Conservation (phyloP, 352 stramenopile genomes). For the Globisporangium nodosum region DNA sequence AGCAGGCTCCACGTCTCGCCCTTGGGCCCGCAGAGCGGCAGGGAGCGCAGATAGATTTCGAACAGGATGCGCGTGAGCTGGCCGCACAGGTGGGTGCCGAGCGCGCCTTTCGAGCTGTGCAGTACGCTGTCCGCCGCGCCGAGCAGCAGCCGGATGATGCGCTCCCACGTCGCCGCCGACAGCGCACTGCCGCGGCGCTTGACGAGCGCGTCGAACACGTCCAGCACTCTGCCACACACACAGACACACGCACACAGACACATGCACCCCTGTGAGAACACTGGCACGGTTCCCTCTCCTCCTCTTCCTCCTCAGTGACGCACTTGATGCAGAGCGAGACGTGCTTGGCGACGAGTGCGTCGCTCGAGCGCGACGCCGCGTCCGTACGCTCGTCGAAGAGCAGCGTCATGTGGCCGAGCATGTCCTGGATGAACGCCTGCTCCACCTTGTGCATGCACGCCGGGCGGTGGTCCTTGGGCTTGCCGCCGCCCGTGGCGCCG, state of each 20-base stretch:
- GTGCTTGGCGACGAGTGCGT: slow-evolving; percentile 57
- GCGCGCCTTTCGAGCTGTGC: slow-evolving; percentile 61
- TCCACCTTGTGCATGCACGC: slow-evolving; percentile 79
- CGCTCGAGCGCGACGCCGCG: slow-evolving; percentile 16
- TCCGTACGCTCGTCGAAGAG: slow-evolving; percentile 76
- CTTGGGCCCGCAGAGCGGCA: slow-evolving; percentile 59
- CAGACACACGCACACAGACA: slow-evolving; percentile 1
- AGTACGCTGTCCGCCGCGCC: slow-evolving; percentile 71
- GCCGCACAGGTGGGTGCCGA: slow-evolving; percentile 72
- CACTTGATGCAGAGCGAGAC: slow-evolving; percentile 67
- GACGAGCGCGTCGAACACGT: slow-evolving; percentile 70
- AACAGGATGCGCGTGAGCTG: slow-evolving; percentile 74
- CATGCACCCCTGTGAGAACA: background rate
- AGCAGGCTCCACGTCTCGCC: slow-evolving; percentile 74
- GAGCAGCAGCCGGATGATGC: slow-evolving; percentile 73
- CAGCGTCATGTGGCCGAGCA: slow-evolving; percentile 85
- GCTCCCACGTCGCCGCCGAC: slow-evolving; percentile 76
- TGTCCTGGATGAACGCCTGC: slow-evolving; percentile 82
- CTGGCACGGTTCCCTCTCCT: background rate
- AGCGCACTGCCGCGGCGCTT: slow-evolving; percentile 58
- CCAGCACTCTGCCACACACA: slow-evolving; percentile 43
- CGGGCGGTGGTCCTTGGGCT: slow-evolving; percentile 49
- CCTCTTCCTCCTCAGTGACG: slow-evolving; percentile 4
- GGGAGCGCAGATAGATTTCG: slow-evolving; percentile 70
- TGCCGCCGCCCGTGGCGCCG: slow-evolving; percentile 18